Base-by-base conservation (phyloP, 495 filamentous ascomycete species). In the Podospora didyma region DNA sequence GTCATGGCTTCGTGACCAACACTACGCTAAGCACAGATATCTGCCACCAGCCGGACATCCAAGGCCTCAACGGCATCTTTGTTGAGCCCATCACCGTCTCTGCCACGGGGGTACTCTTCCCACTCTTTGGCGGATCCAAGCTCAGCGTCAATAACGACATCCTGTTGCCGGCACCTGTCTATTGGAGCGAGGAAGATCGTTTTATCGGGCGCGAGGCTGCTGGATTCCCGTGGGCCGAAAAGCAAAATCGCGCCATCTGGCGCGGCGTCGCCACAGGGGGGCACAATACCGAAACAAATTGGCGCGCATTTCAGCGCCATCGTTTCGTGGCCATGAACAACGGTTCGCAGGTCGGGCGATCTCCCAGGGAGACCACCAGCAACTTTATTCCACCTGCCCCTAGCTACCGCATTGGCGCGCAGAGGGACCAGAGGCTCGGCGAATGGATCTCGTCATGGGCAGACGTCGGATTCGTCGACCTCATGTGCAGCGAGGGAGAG, bases 101-200 rank as follows among this genome's bases (percentile, higher is more conserved):
- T 78, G 39, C 39, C 14, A 42, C 39, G 12, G 12, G 14, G 5
- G 74, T 77, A 24, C 70, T 90, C 34, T 74, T 90, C 28, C 89
- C 89, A 0, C 65, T 91, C 12, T 92, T 94, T 61, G 81, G 87
- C 49, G 88, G 87, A 49, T 87, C 81, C 63, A 92, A 94, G 66
- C 75, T 91, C 47, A 79, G 80, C 39, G 81, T 86, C 51, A 92
- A 90, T 71, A 91, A 89, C 67, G 89, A 92, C 54, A 87, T 92
- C 58, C 77, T 92, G 19, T 82, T 94, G 54, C 89, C 89, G 1
- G 82, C 86, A 0, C 82, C 88, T 48, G 87, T 88, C 83, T 90
- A 90, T 68, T 86, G 84, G 74, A 79, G 80, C 49, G 72, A 84
- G 6, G 85, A 91, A 47, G 71, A 79, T 51, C 81, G 86, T 14